Base-by-base conservation (phyloP, 495 filamentous ascomycete genomes). In the Neurospora sp. region DNA sequence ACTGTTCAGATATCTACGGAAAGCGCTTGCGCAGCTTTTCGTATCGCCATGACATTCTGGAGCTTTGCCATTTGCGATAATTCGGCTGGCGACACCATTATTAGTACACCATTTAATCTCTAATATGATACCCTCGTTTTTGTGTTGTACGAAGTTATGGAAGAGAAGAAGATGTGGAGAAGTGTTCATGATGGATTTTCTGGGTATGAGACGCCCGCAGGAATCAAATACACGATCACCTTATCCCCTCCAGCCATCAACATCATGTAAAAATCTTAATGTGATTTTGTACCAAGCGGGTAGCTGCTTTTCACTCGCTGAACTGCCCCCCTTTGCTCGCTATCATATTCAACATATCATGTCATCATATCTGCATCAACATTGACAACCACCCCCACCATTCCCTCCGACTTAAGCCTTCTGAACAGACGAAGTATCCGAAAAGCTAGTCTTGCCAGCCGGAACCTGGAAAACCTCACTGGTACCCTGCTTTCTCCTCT, bases 21-120 rank as follows among this genome's bases (percentile, higher is more conserved):
- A 97, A 97, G 82, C 85, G 87, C 74, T 92, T 93, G 72, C 86
- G 93, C 43, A 86, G 84, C 21, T 92, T 92, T 79, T 92, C 91
- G 78, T 82, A 88, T 70, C 86, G 91, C 24, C 85, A 95, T 78
- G 89, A 96, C 81, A 82, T 95, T 28, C 82, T 96, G 40, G 87
- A 87, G 76, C 82, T 88, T 45, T 81, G 86, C 37, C 77, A 78
- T n/a, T 54, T 31, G 6, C 69, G 81, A 21, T 70, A 74, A 37
- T 75, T 75, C 40, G 76, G 5, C 24, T 43, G 24, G 17, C 6
- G 48, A 9, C 40, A 36, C n/a, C 36, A 38, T 37, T 39, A 8
- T 21, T 59, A 73, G 28, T 39, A 36, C 40, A 24, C 70, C 2
- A 31, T 59, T 40, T 31, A 43, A 43, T 71, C 4, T 31, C 1